A percentile compares a stretch with the other conserved stretches of the same genome.
phyloP scores from a whole-genome alignment of 2,329 filamentous ascomycete genomes.

The Fusarium illudens region DNA sequence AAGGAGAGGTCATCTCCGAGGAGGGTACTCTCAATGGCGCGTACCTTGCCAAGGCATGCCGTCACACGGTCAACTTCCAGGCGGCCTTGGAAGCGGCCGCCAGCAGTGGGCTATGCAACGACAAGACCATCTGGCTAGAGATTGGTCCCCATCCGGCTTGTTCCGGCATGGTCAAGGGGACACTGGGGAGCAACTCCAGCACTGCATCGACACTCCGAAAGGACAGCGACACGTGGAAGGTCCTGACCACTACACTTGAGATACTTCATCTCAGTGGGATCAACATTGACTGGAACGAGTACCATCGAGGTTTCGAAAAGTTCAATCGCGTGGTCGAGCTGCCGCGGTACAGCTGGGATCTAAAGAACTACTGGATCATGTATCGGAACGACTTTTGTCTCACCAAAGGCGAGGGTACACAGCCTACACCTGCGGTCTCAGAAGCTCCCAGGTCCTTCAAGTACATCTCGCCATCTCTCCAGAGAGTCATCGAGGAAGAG shows the following conservation, averaged over 20 bases:
- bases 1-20: constrained; percentile 62
- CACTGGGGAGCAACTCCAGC: constrained; percentile 60
- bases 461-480: constrained; percentile 32
- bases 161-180: constrained; percentile 69
- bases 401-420: constrained; percentile 63
- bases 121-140: constrained; percentile 71
- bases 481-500: constrained; percentile 28
- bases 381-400: constrained; percentile 76
- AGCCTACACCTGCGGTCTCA: neutral
- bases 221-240: constrained; percentile 71
- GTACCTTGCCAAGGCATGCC: constrained; percentile 68
- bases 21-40: constrained; percentile 57
- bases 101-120: constrained; percentile 58
- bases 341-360: constrained; percentile 75
- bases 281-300: constrained; percentile 73
- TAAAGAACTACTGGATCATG: constrained; percentile 75
- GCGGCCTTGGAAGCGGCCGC: constrained; percentile 63
- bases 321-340: constrained; percentile 64
- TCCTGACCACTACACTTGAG: constrained; percentile 64
- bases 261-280: constrained; percentile 68
- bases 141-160: constrained; percentile 74
- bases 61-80: constrained; percentile 72
- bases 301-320: constrained; percentile 60
- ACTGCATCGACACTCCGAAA: constrained; percentile 70
- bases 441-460: constrained; percentile 3